These are phyloP conservation scores for Aspergillus sp. DNA, from an alignment of 2,329 filamentous ascomycete genomes.

Conservation along the genomic window DNA sequence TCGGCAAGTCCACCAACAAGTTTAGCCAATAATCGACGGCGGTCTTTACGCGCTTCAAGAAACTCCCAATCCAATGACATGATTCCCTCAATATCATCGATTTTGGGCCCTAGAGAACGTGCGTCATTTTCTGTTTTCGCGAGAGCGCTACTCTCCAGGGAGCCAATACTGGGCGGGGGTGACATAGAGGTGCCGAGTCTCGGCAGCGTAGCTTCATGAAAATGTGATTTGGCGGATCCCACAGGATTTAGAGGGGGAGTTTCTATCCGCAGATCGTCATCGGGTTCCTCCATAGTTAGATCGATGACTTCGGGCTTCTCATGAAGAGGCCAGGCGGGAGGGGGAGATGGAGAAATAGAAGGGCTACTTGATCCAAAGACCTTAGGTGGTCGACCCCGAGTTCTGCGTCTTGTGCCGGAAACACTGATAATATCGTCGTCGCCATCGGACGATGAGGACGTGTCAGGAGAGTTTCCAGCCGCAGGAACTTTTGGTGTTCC, in stretches of 20 bases:
- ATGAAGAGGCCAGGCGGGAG: neutral
- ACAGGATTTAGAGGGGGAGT: conserved; percentile 39
- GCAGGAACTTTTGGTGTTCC: conserved; percentile 1
- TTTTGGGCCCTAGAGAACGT: conserved; percentile 12
- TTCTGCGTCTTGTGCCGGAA: conserved; percentile 18
- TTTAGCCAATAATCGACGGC: conserved; percentile 34
- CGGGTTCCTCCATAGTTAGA: conserved; percentile 30
- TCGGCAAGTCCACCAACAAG: conserved; percentile 21
- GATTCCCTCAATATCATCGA: conserved; percentile 29
- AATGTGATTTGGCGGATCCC: conserved; percentile 6
- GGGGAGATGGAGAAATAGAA: conserved; percentile 11
- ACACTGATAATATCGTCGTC: conserved; percentile 26
- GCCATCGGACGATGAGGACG: conserved; percentile 18
- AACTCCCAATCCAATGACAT: conserved; percentile 32
- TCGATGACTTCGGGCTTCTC: conserved; percentile 28
- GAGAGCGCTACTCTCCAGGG: neutral
- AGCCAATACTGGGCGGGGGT: conserved; percentile 14
- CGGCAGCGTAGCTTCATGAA: neutral
- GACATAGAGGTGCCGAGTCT: conserved; percentile 19
- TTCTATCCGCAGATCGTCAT: conserved; percentile 27
- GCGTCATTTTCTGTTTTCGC: neutral
- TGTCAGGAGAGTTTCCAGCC: neutral
- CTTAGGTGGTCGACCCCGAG: conserved; percentile 5
- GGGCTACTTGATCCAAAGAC: conserved; percentile 13
- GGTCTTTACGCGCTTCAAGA: conserved; percentile 40